Conservation (phyloP, 2,329 filamentous ascomycete species). For the Lachnellula arida region DNA sequence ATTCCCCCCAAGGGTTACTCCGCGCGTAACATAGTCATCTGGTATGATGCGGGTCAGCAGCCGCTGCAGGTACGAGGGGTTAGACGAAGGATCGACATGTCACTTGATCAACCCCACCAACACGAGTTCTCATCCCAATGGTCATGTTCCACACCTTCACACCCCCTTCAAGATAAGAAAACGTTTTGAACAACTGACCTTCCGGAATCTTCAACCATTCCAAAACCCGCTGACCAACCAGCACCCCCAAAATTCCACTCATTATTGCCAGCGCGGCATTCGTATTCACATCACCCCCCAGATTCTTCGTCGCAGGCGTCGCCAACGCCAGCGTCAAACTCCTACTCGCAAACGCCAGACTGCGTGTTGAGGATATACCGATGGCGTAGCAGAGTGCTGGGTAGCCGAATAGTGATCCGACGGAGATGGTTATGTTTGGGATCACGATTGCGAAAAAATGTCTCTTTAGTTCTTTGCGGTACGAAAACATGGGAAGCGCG, state of each 20-base stretch:
- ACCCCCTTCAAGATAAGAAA: neutral
- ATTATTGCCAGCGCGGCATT: constrained; percentile 54
- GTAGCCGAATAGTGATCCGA: constrained; percentile 53
- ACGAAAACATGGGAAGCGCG: constrained; percentile 57
- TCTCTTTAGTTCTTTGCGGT: constrained; percentile 49
- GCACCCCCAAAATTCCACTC: constrained; percentile 53
- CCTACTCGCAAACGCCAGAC: constrained; percentile 51
- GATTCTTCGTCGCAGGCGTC: constrained; percentile 49
- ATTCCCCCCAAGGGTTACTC: constrained; percentile 57
- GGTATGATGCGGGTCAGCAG: constrained; percentile 8
- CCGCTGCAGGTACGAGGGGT: constrained; percentile 6
- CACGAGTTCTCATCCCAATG: neutral
- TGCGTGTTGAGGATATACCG: constrained; percentile 48
- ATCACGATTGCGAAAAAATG: constrained; percentile 51
- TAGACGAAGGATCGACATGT: neutral
- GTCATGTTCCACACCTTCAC: constrained; percentile 3
- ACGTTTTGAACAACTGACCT: constrained; percentile 33
- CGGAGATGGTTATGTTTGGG: constrained; percentile 47
- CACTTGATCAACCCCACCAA: neutral
- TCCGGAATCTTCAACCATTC: constrained; percentile 48
- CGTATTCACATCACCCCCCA: constrained; percentile 52
- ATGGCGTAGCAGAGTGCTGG: constrained; percentile 49
- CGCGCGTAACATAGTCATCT: constrained; percentile 61
- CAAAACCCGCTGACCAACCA: constrained; percentile 49
- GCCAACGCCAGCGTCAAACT: constrained; percentile 58